Base-by-base conservation (phyloP, 2,329 filamentous ascomycete species). In the Microcyclospora pomicola region DNA sequence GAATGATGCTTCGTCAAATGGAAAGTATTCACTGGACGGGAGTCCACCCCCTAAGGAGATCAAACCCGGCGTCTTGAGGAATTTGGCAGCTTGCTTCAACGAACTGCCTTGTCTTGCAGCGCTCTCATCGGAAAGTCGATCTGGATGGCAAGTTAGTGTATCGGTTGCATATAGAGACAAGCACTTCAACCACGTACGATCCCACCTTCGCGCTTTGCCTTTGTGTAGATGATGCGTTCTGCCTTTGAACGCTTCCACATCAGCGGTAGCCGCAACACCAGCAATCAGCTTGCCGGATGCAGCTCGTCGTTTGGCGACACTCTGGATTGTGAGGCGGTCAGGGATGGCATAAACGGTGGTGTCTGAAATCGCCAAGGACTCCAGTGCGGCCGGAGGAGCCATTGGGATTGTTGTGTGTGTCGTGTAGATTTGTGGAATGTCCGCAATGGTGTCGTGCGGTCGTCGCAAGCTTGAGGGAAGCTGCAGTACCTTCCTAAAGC, bases 31-130 rank as follows among this genome's bases (percentile, higher is more conserved):
- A 42, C 82, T 75, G 11, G 84, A 87, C 3, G 91, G 91, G 14
- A 98, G 67, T 3, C 91, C 91, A 36, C 91, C 91, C 39, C 91
- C 91, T 2, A 98, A 77, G 1, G 86, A 94, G 55, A 98, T 91
- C 42, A 95, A 64, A 12, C 82, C 86, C 1, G 86, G 84, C 30
- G 71, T 83, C 54, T 80, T 81, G 37, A 96, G 72, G 56, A 78
- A 80, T 39, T 72, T 73, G 33, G 87, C 87, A 5, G 87, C 86
- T 43, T 72, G 70, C 62, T 96, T 96, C 43, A 96, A 67, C n/a
- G 78, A 79, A 46, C 61, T 66, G 29, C 63, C 62, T 38, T 61
- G 60, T 13, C 67, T 54, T 11, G 51, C 57, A 73, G 83, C 27
- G 71, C 77, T 59, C 74, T 69, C 65, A 29, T 48, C 42, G 40